A percentile compares a stretch with the other conserved stretches of the same genome.
Evolutionary conservation across 176 grass and related monocot species (phyloP).

Genomic region (Tillandsia leiboldiana): DNA sequence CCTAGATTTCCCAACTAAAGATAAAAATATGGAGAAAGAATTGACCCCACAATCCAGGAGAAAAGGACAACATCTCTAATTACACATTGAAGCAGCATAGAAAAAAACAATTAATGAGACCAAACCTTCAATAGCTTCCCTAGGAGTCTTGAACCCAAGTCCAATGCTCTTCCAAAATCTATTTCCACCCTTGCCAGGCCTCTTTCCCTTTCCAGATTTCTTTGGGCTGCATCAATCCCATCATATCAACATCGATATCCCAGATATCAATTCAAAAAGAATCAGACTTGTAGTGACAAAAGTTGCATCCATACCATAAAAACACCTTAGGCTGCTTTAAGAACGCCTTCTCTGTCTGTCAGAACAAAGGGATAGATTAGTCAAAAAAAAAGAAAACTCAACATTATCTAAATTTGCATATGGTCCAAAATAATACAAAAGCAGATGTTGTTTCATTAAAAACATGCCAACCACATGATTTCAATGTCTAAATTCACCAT

Average conservation of each 20-base stretch:
- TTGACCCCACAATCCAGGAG: too few species aligned
- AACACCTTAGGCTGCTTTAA: conserved; percentile 12
- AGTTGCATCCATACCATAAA: conserved; percentile 1
- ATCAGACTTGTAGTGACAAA: not conserved
- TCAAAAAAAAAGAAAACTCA: not conserved
- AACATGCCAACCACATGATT: not conserved
- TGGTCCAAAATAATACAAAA: not conserved
- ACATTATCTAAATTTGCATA: not conserved
- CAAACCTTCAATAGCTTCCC: conserved; percentile 10
- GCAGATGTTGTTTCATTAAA: not conserved
- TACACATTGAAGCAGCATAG: too few species aligned
- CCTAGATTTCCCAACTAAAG: too few species aligned
- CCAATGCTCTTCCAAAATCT: conserved; percentile 13
- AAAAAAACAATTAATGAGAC: not conserved
- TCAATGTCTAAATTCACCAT: not conserved
- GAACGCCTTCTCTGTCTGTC: conserved; percentile 7
- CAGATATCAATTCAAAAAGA: not conserved
- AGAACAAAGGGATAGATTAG: not conserved
- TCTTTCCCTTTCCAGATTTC: conserved; percentile 11
- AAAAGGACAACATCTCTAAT: too few species aligned
- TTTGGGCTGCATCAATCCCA: not conserved
- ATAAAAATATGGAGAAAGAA: too few species aligned
- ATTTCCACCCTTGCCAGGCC: conserved; percentile 11
- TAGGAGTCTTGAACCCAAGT: conserved; percentile 8
- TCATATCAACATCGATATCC: not conserved